Evolutionary conservation across 495 filamentous ascomycete genomes (phyloP).

Genomic region (Aspergillus carlsbadensis): DNA sequence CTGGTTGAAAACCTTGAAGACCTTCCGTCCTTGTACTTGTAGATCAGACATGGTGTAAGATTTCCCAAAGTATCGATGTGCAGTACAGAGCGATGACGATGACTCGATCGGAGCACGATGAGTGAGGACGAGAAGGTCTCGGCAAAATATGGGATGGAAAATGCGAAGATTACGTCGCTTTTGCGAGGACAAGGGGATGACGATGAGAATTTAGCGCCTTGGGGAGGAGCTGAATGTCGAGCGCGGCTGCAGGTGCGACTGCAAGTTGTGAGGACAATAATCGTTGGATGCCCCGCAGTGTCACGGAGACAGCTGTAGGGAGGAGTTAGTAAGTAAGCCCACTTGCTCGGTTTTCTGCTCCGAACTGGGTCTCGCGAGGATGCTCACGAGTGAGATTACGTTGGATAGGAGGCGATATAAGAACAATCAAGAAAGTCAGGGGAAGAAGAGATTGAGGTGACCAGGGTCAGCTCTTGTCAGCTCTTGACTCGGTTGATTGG

Average conservation of each 20-base stretch:
- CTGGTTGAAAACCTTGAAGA: conserved; percentile 99
- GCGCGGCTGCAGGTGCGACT: conserved; percentile 6
- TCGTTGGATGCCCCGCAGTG: conserved; percentile 8
- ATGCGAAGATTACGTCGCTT: background rate
- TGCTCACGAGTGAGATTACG: background rate
- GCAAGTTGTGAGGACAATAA: background rate
- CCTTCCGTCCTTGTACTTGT: conserved; percentile 81
- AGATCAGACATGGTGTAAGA: conserved; percentile 65
- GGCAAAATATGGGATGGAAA: background rate
- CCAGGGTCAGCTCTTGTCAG: conserved; percentile 8
- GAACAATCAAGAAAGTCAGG: conserved; percentile 4
- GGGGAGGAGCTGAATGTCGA: conserved; percentile 10
- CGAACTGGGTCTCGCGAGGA: background rate
- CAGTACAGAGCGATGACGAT: background rate
- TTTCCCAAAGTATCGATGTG: conserved; percentile 15
- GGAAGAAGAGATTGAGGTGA: conserved; percentile 14
- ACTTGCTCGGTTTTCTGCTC: background rate
- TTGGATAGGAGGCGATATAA: background rate
- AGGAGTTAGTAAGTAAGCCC: background rate
- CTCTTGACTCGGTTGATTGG: conserved; percentile 12
- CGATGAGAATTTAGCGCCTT: conserved; percentile 7
- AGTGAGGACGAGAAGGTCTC: conserved; percentile 10
- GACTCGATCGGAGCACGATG: conserved; percentile 2
- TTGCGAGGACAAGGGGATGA: conserved; percentile 1
- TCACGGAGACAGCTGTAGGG: conserved; percentile 1